Base-by-base conservation (phyloP, 768 basidiomycete genomes). In the Xanthoconium purpureum region DNA sequence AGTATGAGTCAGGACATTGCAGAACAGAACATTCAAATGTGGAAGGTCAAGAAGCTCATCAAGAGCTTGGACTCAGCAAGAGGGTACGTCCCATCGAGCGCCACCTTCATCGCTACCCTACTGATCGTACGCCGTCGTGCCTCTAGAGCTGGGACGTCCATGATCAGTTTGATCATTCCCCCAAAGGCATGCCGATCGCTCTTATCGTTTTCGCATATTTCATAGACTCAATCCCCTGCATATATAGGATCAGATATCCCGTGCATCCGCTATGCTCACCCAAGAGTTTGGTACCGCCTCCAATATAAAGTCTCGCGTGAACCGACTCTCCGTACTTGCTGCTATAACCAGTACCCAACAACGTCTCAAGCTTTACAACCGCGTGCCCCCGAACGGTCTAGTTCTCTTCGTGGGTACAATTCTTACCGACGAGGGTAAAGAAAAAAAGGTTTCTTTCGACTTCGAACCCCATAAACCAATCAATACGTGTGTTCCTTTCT, bases 1-100 rank as follows among this genome's bases (percentile, higher is more conserved):
- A 86, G 70, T 65, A 90, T 89, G 88, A 88, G 83, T 80, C 87
- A 87, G 77, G 89, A 91, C 72, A 74, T 74, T 61, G 92, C 92
- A 71, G 93, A 95, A 78, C 91, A 94, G 77, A 95, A 94, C 72
- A 95, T 94, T 70, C 91, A 93, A 81, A 91, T 94, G 86, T 90
- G 91, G 95, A 94, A 97, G 78, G 88, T 96, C 76, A 94, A 95
- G 80, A 98, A 97, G 79, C 91, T 98, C 77, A 94, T 99, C 79
- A 94, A 94, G 83, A 94, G 91, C 76, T 85, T 98, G 75, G 92
- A 98, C 72, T 79, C 87, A 48, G 94, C 97, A 56, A 84, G 64
- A 52, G 75, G 74, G 74, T 74, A 54, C 45, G 67, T 59, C 4
- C 35, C 33, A 28, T 48, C 40, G 51, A 28, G 18, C 40, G 15